Base-by-base conservation (phyloP, 257 asterid genomes). In the Misopates orontium region DNA sequence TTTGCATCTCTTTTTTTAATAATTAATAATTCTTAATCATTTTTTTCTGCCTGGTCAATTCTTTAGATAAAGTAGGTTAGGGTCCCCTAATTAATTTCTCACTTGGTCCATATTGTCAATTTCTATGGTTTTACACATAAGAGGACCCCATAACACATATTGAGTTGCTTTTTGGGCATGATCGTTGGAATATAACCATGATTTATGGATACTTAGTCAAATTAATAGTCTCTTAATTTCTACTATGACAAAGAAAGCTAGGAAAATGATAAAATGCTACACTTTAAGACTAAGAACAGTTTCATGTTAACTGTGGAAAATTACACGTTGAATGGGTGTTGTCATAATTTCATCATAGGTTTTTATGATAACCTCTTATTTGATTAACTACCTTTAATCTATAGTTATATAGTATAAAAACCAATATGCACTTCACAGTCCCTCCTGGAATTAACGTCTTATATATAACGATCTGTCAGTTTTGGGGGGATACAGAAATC, bases 401-500 rank as follows among this genome's bases (percentile, higher is more conserved):
- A 28, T 28, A 28, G 6, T 28, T n/a, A n/a, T n/a, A n/a, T n/a
- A n/a, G n/a, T n/a, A n/a, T n/a, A n/a, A 3, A 8, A 36, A 3
- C 11, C 8, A 9, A 36, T 9, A 8, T 4, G 1, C 11, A 36
- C 11, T 4, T 36, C 42, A 4, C 8, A 3, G 11, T 36, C 11
- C 36, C 36, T 2, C 8, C 8, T 9, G 42, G 51, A 48, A 49
- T 21, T 45, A 45, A 45, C 25, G 17, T 55, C 28, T 40, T 24
- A 20, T 56, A 40, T 65, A 53, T 31, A 51, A 49, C 57, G 57
- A 70, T 31, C 31, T 66, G 80, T 75, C 80, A 60, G 5, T 47
- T 21, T 75, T 59, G 0, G 23, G 40, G 18, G 73, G 76, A 70
- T 75, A 53, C 31, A 67, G 61, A 61, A 75, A 75, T 70, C 76